Conservation (phyloP, 805 yeast species). For the Sugiyamaella floridensis region DNA sequence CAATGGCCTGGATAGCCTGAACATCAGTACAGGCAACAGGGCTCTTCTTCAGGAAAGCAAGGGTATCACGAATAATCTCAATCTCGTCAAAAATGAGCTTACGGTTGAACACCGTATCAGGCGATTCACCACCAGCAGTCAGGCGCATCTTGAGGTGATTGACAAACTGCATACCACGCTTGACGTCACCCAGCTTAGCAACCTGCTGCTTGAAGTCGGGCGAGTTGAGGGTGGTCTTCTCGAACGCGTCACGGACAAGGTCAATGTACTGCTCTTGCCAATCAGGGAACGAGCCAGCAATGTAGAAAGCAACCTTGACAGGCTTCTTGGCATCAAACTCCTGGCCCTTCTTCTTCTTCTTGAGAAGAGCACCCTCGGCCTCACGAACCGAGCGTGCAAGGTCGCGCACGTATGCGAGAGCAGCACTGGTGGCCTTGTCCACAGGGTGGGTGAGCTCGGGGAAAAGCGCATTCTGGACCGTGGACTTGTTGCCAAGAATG, state of each 20-base stretch:
- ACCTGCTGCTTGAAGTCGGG: slow-evolving; percentile 35
- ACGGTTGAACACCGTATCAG: slow-evolving; percentile 81
- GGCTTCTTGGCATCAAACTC: slow-evolving; percentile 74
- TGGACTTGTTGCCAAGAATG: slow-evolving; percentile 53
- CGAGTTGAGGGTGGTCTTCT: slow-evolving; percentile 25
- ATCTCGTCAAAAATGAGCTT: slow-evolving; percentile 75
- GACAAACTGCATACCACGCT: slow-evolving; percentile 97
- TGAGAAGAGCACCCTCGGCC: slow-evolving; percentile 77
- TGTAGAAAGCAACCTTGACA: slow-evolving; percentile 60
- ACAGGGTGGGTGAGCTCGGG: slow-evolving; percentile 69
- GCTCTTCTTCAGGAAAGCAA: slow-evolving; percentile 53
- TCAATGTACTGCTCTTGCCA: slow-evolving; percentile 82
- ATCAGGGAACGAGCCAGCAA: slow-evolving; percentile 80
- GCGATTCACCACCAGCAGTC: slow-evolving; percentile 37
- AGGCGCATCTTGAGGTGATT: slow-evolving; percentile 78
- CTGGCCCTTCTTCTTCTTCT: slow-evolving; percentile 80
- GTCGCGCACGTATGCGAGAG: slow-evolving; percentile 72
- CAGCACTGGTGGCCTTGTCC: slow-evolving; percentile 52
- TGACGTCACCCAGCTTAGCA: slow-evolving; percentile 59
- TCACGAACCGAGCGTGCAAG: slow-evolving; percentile 84
- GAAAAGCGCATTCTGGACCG: slow-evolving; percentile 72
- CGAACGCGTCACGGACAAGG: slow-evolving; percentile 50
- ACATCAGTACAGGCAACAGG: slow-evolving; percentile 51
- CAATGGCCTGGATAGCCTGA: slow-evolving; percentile 50
- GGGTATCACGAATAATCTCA: slow-evolving; percentile 51